Conservation (phyloP, 495 filamentous ascomycete species). For the Trichoderma reesei region DNA sequence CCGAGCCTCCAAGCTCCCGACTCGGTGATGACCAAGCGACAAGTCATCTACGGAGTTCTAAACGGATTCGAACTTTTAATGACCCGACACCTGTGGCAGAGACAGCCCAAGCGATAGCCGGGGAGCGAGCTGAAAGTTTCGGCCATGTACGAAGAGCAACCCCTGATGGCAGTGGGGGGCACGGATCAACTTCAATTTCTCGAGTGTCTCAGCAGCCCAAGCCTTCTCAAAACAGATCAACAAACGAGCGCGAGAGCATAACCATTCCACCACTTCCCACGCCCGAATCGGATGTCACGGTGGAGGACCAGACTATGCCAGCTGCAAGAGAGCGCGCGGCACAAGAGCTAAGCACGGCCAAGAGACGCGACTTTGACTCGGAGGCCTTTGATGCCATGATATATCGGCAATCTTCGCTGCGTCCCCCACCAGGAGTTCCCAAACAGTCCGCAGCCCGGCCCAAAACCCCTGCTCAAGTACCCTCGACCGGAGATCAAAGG, state of each 20-base stretch:
- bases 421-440: not conserved
- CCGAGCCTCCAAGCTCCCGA: not conserved
- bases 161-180: not conserved
- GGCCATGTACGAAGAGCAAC: not conserved
- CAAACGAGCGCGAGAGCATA: not conserved
- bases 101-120: not conserved
- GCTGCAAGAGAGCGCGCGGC: not conserved
- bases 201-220: not conserved
- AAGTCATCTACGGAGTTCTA: not conserved
- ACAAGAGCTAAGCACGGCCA: not conserved
- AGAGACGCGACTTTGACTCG: not conserved
- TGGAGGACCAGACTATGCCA: not conserved
- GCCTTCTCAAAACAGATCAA: not conserved
- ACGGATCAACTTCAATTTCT: not conserved
- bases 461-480: not conserved
- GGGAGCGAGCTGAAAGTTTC: not conserved
- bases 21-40: not conserved
- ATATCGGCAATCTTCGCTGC: not conserved
- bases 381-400: constrained; percentile 3
- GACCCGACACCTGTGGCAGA: not conserved
- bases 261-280: not conserved
- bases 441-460: not conserved
- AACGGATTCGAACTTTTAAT: not conserved
- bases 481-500: not conserved
- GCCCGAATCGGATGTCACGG: not conserved